Conservation (phyloP, 2,329 filamentous ascomycete species). For the Talaromyces sp. region DNA sequence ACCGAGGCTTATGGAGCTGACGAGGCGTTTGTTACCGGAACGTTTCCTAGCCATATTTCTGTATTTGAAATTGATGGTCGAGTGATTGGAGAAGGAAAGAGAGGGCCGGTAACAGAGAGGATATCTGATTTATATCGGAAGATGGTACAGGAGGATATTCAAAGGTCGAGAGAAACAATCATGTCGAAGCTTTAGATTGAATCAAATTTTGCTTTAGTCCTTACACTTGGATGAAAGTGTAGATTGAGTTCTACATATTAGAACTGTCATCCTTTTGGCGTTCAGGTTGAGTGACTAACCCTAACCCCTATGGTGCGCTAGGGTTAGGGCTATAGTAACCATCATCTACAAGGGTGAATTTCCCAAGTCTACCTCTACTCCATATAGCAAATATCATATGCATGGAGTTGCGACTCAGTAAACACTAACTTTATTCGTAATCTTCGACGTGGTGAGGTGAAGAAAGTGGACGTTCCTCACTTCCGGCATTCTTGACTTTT, state of each 20-base stretch:
- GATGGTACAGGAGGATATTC: neutral
- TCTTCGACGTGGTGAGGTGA: neutral
- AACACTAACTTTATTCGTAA: neutral
- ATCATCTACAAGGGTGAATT: neutral
- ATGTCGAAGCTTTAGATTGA: neutral
- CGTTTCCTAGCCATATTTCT: neutral
- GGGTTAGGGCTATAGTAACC: neutral
- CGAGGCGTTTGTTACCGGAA: conserved; percentile 5
- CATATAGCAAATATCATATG: neutral
- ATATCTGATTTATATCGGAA: neutral
- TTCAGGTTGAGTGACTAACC: neutral
- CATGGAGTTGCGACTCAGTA: neutral
- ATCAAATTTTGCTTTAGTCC: neutral
- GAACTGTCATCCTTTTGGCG: neutral
- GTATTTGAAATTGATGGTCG: conserved; percentile 4
- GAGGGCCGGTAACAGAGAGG: neutral
- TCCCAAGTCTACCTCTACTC: neutral
- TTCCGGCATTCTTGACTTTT: neutral
- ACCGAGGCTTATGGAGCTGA: conserved; percentile 5
- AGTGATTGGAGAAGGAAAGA: conserved; percentile 4
- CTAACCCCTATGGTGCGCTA: neutral
- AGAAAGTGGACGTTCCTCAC: neutral
- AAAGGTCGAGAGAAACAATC: conserved; percentile 2
- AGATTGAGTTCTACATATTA: neutral
- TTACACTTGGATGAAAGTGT: neutral